Percentiles rank a stretch among this genome's conserved stretches.
phyloP scores from a whole-genome alignment of 2,329 filamentous ascomycete genomes.

The Graphilbum sp. region DNA sequence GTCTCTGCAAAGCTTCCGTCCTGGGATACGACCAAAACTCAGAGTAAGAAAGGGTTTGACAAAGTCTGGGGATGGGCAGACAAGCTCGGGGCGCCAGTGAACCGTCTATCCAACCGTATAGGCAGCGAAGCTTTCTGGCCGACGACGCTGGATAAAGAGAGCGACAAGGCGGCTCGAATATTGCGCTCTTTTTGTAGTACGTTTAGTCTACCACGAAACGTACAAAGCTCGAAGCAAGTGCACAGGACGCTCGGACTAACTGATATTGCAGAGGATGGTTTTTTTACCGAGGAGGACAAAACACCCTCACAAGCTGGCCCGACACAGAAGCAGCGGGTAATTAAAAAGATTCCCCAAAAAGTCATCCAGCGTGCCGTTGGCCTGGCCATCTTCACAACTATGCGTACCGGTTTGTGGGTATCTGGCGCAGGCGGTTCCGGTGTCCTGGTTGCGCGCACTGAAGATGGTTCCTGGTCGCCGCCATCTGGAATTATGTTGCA shows the following conservation, averaged over 20 bases:
- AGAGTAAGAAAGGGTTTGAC: conserved; percentile 53
- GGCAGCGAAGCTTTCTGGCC: conserved; percentile 66
- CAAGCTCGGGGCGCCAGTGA: conserved; percentile 28
- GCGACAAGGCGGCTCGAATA: conserved; percentile 60
- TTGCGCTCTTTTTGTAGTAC: conserved; percentile 53
- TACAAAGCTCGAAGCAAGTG: not conserved
- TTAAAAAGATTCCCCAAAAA: conserved; percentile 37
- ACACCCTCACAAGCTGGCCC: conserved; percentile 8
- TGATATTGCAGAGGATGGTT: conserved; percentile 30
- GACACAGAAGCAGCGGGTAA: conserved; percentile 21
- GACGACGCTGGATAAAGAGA: conserved; percentile 55
- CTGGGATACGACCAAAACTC: conserved; percentile 37
- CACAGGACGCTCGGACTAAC: not conserved
- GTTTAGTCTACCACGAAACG: conserved; percentile 3
- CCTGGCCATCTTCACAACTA: conserved; percentile 53
- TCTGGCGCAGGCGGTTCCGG: conserved; percentile 44
- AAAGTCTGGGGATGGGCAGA: conserved; percentile 52
- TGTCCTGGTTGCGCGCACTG: conserved; percentile 37
- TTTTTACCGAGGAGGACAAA: conserved; percentile 23
- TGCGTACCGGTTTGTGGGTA: conserved; percentile 39
- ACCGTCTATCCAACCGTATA: conserved; percentile 18
- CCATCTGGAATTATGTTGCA: conserved; percentile 66
- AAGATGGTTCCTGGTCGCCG: conserved; percentile 52
- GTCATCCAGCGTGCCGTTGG: conserved; percentile 51
- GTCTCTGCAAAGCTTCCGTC: conserved; percentile 20